Percentiles rank a stretch among this genome's conserved stretches.
These are phyloP conservation scores for Amanita muscaria DNA, from an alignment of 768 basidiomycete species.

Conservation along the genomic window DNA sequence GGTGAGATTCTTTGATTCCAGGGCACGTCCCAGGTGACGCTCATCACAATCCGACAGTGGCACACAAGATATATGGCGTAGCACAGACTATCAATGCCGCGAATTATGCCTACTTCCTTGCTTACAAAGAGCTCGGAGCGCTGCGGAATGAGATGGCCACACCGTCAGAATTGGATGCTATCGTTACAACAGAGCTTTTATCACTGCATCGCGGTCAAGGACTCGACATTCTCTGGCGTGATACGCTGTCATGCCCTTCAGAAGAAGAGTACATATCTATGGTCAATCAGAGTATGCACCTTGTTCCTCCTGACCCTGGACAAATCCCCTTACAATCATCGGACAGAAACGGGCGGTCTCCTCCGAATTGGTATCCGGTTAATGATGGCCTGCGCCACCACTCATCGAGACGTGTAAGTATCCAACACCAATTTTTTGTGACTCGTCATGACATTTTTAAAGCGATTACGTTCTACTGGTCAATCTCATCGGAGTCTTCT, in stretches of 20 bases:
- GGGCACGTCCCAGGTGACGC: neutral
- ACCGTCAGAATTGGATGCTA: slow-evolving; percentile 46
- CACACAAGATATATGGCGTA: slow-evolving; percentile 93
- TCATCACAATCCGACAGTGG: slow-evolving; percentile 53
- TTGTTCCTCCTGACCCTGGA: neutral
- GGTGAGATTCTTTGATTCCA: slow-evolving; percentile 33
- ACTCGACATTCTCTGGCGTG: slow-evolving; percentile 90
- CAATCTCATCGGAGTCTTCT: slow-evolving; percentile 90
- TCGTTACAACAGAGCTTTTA: slow-evolving; percentile 72
- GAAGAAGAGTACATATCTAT: slow-evolving; percentile 93
- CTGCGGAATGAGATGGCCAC: slow-evolving; percentile 29
- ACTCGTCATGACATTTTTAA: too few relatives aligned
- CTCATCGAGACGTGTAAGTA: slow-evolving; percentile 48
- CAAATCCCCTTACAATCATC: neutral
- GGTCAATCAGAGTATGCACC: slow-evolving; percentile 82
- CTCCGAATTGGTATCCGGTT: slow-evolving; percentile 88
- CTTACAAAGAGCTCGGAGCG: slow-evolving; percentile 74
- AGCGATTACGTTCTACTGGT: slow-evolving; percentile 91
- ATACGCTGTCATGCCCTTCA: slow-evolving; percentile 84
- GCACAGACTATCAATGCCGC: slow-evolving; percentile 97
- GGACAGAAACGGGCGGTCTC: slow-evolving; percentile 85
- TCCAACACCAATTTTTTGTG: neutral
- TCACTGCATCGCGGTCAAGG: slow-evolving; percentile 93
- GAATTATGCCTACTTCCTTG: slow-evolving; percentile 95
- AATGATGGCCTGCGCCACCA: slow-evolving; percentile 86